These are phyloP conservation scores for Ilyonectria robusta DNA, from an alignment of 2,329 filamentous ascomycete species.

Conservation along the genomic window DNA sequence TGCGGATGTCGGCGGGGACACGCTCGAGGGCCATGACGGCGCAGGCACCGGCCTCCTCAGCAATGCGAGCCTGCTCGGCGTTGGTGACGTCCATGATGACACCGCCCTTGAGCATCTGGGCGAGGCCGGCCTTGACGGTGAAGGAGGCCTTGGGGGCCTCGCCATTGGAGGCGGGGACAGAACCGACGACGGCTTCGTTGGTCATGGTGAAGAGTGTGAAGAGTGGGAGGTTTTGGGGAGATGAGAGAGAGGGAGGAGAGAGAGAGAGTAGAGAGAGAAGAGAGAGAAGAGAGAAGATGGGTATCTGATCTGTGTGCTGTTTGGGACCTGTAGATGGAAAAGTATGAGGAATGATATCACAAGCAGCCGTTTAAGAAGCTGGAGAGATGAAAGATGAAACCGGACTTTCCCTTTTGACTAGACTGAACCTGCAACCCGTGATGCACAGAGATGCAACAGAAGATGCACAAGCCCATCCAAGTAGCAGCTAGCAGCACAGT, in stretches of 20 bases:
- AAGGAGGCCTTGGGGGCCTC: constrained; percentile 71
- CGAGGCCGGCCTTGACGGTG: constrained; percentile 93
- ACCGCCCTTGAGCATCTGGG: constrained; percentile 98
- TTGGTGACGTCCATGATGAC: constrained; percentile 99
- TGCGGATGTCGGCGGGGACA: constrained; percentile 95
- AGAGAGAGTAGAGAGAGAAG: not conserved
- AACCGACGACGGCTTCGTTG: constrained; percentile 49
- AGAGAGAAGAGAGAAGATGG: constrained; percentile 1
- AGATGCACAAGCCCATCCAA: not conserved
- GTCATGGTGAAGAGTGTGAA: constrained; percentile 45
- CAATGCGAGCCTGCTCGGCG: constrained; percentile 93
- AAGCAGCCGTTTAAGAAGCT: constrained; percentile 20
- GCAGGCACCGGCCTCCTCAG: constrained; percentile 94
- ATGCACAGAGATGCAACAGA: constrained; percentile 20
- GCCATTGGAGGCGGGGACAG: constrained; percentile 44
- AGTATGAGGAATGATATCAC: constrained; percentile 15
- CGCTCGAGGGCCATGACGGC: constrained; percentile 99
- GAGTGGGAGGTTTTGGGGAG: not conserved
- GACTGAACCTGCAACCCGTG: constrained; percentile 10
- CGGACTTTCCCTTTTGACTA: constrained; percentile 32
- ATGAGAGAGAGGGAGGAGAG: not conserved
- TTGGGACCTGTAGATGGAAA: not conserved
- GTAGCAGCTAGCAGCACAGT: not conserved
- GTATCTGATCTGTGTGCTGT: not conserved
- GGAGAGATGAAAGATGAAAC: not conserved